These are phyloP conservation scores for Penicillium fimorum DNA, from an alignment of 495 filamentous ascomycete genomes.

Conservation along the genomic window DNA sequence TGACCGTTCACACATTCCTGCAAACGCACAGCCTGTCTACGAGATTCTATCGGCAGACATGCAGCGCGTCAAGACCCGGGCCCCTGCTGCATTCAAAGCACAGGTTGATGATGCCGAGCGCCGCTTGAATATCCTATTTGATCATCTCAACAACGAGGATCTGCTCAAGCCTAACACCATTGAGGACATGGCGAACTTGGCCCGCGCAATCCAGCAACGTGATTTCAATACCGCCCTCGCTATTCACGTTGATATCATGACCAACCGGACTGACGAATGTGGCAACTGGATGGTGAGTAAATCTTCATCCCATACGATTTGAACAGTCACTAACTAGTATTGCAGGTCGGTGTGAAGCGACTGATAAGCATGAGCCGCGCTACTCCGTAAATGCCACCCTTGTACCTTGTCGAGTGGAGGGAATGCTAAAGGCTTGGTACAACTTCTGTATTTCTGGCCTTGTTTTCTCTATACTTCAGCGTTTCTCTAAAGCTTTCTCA, in stretches of 20 bases:
- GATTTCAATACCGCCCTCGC: conserved; percentile 73
- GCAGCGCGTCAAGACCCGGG: conserved; percentile 78
- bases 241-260: conserved; percentile 80
- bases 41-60: conserved; percentile 82
- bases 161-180: conserved; percentile 81
- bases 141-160: conserved; percentile 94
- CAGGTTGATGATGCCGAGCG: conserved; percentile 94
- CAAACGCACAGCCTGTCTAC: conserved; percentile 69
- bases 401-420: conserved; percentile 1
- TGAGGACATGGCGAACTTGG: conserved; percentile 63
- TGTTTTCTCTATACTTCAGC: conserved; percentile 13
- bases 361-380: conserved; percentile 88
- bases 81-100: conserved; percentile 74
- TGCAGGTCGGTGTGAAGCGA: conserved; percentile 84
- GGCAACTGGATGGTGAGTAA: conserved; percentile 91
- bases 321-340: conserved; percentile 14
- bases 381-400: conserved; percentile 49
- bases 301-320: neutral
- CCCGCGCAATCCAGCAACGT: conserved; percentile 63
- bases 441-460: conserved; percentile 16
- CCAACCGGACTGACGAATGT: conserved; percentile 79
- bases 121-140: conserved; percentile 84
- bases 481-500: conserved; percentile 10
- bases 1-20: conserved; percentile 86
- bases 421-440: conserved; percentile 12